These are phyloP conservation scores for Rhizoclosmatium sp. DNA, from an alignment of 192 early-diverging fungal genomes.

Conservation along the genomic window DNA sequence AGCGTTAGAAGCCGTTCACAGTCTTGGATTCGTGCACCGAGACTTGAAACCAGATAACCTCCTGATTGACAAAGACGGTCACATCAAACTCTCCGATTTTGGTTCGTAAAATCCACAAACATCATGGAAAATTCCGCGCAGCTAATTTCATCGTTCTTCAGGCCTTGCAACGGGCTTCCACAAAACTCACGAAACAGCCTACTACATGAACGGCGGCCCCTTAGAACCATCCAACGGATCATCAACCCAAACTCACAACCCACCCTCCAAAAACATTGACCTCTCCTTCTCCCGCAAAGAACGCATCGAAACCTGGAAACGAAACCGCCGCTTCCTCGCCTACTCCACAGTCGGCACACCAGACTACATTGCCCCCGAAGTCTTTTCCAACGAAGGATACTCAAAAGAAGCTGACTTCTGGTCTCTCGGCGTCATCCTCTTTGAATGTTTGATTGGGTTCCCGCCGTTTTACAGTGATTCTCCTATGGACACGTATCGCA, in stretches of 20 bases:
- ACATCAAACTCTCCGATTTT: constrained; percentile 99
- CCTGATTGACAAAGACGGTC: constrained; percentile 97
- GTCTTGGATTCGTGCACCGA: constrained; percentile 92
- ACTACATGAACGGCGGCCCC: constrained; percentile 62
- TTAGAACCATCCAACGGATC: constrained; percentile 59
- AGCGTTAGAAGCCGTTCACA: constrained; percentile 93
- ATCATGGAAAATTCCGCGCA: background rate
- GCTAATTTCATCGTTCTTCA: background rate
- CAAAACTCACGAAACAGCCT: constrained; percentile 97
- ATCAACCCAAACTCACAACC: constrained; percentile 31
- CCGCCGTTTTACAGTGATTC: constrained; percentile 97
- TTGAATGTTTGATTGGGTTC: constrained; percentile 97
- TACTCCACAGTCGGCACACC: constrained; percentile 99
- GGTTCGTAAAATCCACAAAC: background rate
- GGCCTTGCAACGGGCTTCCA: constrained; percentile 99
- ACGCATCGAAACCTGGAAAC: constrained; percentile 97
- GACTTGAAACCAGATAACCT: constrained; percentile 73
- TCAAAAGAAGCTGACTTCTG: constrained; percentile 99
- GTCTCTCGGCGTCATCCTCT: constrained; percentile 99
- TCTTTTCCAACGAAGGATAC: constrained; percentile 73
- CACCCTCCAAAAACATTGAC: constrained; percentile 79
- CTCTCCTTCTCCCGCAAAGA: constrained; percentile 94
- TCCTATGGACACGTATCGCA: constrained; percentile 95
- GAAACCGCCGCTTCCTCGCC: constrained; percentile 93
- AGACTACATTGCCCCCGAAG: constrained; percentile 97